These are phyloP conservation scores for Teratosphaeria pseudoeucalypti DNA, from an alignment of 2,329 filamentous ascomycete species.

Conservation along the genomic window DNA sequence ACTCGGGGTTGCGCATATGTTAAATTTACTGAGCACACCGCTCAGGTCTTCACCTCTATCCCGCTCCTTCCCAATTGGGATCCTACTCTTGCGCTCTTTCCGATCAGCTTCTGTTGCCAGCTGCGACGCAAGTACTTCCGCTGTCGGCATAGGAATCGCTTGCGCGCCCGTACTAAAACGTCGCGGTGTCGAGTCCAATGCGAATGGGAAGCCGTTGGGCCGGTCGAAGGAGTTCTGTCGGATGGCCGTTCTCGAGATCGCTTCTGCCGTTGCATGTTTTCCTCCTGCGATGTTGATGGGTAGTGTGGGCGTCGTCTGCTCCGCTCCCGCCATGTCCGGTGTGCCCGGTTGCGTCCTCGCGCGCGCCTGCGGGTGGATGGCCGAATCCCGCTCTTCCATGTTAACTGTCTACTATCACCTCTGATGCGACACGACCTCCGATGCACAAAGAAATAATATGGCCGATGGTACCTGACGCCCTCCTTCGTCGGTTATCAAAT, in stretches of 20 bases:
- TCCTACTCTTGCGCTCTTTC: conserved; percentile 15
- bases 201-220: conserved; percentile 13
- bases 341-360: neutral
- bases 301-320: neutral
- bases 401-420: neutral
- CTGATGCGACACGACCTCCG: neutral
- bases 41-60: conserved; percentile 11
- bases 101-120: conserved; percentile 17
- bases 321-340: neutral
- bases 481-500: neutral
- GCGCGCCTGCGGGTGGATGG: neutral
- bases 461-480: neutral
- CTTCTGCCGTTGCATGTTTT: conserved; percentile 16
- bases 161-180: conserved; percentile 25
- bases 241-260: conserved; percentile 17
- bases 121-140: conserved; percentile 21
- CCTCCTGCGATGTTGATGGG: neutral
- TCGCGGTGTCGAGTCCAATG: conserved; percentile 20
- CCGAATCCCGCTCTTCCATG: neutral
- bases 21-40: conserved; percentile 17
- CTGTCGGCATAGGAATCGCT: conserved; percentile 22
- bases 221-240: conserved; percentile 25
- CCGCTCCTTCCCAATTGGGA: conserved; percentile 12
- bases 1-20: conserved; percentile 18
- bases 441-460: neutral